Base-by-base conservation (phyloP, 1,139 yeast genomes). In the Yamadazyma friedrichii region DNA sequence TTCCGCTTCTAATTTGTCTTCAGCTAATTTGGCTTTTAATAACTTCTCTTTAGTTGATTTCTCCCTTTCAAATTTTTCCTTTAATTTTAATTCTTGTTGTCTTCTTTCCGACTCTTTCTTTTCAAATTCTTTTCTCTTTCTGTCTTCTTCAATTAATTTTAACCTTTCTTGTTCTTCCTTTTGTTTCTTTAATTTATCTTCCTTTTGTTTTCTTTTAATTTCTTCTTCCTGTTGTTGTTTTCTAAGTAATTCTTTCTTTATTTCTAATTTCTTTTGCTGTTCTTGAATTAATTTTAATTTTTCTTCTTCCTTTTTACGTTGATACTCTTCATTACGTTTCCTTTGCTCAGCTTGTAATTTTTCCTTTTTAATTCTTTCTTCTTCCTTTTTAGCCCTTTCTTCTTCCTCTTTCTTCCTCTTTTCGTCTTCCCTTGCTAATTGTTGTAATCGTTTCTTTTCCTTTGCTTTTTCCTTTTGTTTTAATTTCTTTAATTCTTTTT, bases 361-460 rank as follows among this genome's bases (percentile, higher is more conserved):
- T 40, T 70, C 77, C 43, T 63, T 70, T 39, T 61, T 64, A 37
- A 53, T 50, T 35, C 53, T 60, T 25, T 55, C 47, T 42, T 67
- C 73, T 36, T 65, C 71, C 33, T 65, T 74, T 43, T 59, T 65
- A n/a, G 56, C 56, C 39, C 48, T 50, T 39, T 61, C 60, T 41
- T 81, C 88, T 35, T 76, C 84, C 53, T 82, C 88, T 48, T 75
- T 76, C 44, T 70, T 70, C 38, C 67, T 69, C 39, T 78, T 71
- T 57, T 86, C 95, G 50, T 85, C 91, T 55, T 88, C 96, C 51
- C 82, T 84, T 15, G 87, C 88, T 39, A 71, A 70, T 55, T 82
- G 86, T 48, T 76, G 82, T 33, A 76, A 71, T 20, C 84, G 74
- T 58, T 85, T 86, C 73, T 85, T 86, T 52, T 87, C 94, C 57